Base-by-base conservation (phyloP, 2,329 filamentous ascomycete genomes). In the Dactylellina cionopaga region DNA sequence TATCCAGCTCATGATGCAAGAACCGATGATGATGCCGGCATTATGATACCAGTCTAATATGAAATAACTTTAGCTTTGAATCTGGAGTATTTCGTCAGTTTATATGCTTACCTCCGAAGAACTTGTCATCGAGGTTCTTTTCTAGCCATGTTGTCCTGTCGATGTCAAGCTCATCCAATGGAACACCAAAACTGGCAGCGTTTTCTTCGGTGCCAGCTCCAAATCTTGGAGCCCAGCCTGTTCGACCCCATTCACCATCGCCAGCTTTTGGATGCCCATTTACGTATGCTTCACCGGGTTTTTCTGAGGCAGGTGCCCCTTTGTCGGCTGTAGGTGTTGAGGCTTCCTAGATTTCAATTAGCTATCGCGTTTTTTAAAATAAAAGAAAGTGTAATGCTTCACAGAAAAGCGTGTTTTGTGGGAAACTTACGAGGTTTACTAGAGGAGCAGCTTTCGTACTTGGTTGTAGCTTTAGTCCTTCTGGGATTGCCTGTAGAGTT, bases 41-140 rank as follows among this genome's bases (percentile, higher is more conserved):
- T 99, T 99, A 81, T 99, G 93, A 80, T 98, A 99, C 95, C 95
- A 99, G 80, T 98, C 92, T 92, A 75, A 54, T 22, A 44, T n/a
- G n/a, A 9, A 19, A 71, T 9, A 24, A 19, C 10, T 13, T 66
- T 47, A 74, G 59, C 10, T 31, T 39, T 10, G 22, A n/a, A 29
- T 19, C 19, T 25, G 51, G 9, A 11, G 24, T 41, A n/a, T 10
- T 7, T 41, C 27, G 4, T 64, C 49, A 15, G 5, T 19, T 17
- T 10, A 3, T 6, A 17, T 31, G 11, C 54, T 77, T 82, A 91
- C 90, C 91, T 79, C 95, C 95, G 80, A 91, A 99, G 80, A 96
- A 92, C 79, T 91, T 91, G 79, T 98, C 93, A 41, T 94, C 88
- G 33, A 99, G 81, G 80, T 89, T 89, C 71, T 88, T 86, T 79